Conservation (phyloP, 2,329 filamentous ascomycete genomes). For the Trichoderma harzianum region DNA sequence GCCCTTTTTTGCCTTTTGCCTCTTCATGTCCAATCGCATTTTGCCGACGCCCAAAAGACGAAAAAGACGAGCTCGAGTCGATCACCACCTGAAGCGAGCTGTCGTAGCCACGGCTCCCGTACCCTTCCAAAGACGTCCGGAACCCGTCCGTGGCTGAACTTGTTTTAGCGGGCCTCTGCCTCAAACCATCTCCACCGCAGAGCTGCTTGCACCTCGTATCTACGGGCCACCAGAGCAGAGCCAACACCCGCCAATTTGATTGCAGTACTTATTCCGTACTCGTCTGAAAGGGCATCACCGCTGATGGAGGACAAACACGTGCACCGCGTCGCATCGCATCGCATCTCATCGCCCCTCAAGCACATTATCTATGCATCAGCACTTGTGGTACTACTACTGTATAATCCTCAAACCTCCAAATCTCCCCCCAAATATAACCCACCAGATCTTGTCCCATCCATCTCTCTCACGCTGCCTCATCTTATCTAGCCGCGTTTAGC, state of each 20-base stretch:
- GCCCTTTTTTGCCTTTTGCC: background rate
- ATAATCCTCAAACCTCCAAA: background rate
- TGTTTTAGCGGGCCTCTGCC: background rate
- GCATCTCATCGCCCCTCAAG: background rate
- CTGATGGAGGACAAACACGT: background rate
- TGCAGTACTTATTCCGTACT: background rate
- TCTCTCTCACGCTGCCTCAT: background rate
- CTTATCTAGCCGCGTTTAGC: background rate
- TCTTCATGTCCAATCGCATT: background rate
- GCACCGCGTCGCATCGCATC: background rate
- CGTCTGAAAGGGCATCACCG: background rate
- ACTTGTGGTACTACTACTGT: background rate
- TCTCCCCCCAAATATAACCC: background rate
- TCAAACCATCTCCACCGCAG: background rate
- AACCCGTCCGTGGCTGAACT: background rate
- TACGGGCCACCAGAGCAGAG: background rate
- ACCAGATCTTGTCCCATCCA: background rate
- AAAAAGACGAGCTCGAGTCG: background rate
- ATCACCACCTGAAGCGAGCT: background rate
- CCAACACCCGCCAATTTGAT: background rate
- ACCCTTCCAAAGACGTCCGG: background rate
- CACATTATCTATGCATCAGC: background rate
- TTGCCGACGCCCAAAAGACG: background rate
- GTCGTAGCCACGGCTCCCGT: background rate
- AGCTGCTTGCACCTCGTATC: background rate